A percentile compares a stretch with the other conserved stretches of the same genome.
Evolutionary conservation across 1,139 yeast genomes (phyloP).

Genomic region (Debaryomycetaceae sp.): DNA sequence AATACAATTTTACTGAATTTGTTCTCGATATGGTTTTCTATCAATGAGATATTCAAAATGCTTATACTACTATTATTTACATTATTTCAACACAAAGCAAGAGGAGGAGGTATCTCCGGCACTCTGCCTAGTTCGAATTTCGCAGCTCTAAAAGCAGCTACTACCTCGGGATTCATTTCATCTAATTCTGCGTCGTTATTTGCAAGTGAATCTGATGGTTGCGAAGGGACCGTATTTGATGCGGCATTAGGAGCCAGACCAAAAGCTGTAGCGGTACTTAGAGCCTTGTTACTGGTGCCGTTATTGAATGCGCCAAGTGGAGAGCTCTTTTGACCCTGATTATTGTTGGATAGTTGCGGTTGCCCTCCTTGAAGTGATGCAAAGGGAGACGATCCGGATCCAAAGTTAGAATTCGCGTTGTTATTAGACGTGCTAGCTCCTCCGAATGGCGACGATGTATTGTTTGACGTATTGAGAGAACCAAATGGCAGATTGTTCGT

Average conservation of each 20-base stretch:
- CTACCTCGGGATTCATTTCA: conserved; percentile 24
- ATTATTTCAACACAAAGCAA: conserved; percentile 14
- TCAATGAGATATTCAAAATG: background rate
- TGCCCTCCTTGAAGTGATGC: background rate
- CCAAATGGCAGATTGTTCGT: background rate
- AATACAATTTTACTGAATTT: too few species aligned
- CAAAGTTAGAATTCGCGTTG: background rate
- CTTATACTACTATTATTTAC: background rate
- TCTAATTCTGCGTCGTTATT: conserved; percentile 1
- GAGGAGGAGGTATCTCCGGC: conserved; percentile 82
- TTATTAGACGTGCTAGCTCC: conserved; percentile 4
- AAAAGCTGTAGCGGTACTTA: background rate
- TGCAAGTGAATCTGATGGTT: conserved; percentile 1
- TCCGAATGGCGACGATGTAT: conserved; percentile 12
- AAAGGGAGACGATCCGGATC: background rate
- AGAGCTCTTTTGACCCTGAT: background rate
- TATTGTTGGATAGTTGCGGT: background rate
- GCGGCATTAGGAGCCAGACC: background rate
- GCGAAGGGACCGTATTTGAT: background rate
- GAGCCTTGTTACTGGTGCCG: background rate
- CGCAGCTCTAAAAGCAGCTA: conserved; percentile 48
- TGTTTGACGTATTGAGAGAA: conserved; percentile 2
- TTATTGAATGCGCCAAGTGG: conserved; percentile 2
- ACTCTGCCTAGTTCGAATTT: conserved; percentile 61
- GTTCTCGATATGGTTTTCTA: background rate